Evolutionary conservation across 2,329 filamentous ascomycete species (phyloP), one percentile per base, ranked within the genome.

Genomic region (Periconia sp.): DNA sequence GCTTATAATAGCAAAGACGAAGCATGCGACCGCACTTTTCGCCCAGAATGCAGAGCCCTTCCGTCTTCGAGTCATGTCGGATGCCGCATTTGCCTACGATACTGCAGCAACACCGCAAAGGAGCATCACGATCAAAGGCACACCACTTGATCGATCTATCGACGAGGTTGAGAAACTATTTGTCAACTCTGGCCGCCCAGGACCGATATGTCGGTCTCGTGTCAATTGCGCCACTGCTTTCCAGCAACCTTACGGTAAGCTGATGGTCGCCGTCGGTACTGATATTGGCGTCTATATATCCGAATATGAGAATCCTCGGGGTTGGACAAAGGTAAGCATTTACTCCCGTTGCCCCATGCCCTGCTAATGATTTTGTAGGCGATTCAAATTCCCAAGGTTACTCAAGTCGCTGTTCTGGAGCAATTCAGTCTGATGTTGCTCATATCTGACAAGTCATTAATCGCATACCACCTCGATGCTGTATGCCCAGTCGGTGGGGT

Each of bases 21-120:
- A 87, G 46, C 92, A 99, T 66, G 94, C 94, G 16, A 87, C 90
- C 37, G 89, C 92, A 3, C 76, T 97, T 4, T 88, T 89, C 69
- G 85, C 88, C 4, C 94, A 99, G 63, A 95, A 97, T 64, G 92
- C 94, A 0, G 94, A 99, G 68, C 94, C 94, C 0, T 99, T 99
- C 80, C 82, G 89, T 36, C 76, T 99, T 6, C 85, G 90, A 16
- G 91, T 99, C 7, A 86, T 99, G 66, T 92, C 94, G 0, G 94
- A 99, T 65, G 87, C 88, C 30, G 89, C 92, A 0, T 99, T 99
- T 68, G 85, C 87, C 9, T 92, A 91, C 59, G 89, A 95, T 54
- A 75, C 82, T 26, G 79, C 83, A 10, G 62, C 68, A 43, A 61
- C 62, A 8, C 65, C 66, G 3, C 66, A 70, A 32, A 86, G 81